Evolutionary conservation across 176 grass and related monocot species (phyloP).

Genomic region (Paspalum notatum): DNA sequence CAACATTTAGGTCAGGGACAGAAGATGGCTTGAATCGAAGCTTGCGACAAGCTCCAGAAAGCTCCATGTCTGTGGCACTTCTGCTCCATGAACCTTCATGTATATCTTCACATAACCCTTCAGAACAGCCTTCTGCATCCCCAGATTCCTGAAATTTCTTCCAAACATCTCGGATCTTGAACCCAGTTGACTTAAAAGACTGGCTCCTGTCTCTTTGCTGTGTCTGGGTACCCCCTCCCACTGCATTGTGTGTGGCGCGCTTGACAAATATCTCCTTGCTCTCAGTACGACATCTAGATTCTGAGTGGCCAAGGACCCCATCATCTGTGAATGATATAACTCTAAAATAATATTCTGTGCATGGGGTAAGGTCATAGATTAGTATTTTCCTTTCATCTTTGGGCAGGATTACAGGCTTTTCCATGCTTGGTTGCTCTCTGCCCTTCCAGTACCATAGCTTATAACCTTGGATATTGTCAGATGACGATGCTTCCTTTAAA

Average conservation of each 20-base stretch:
- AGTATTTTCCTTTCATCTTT: constrained; percentile 90
- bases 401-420: constrained; percentile 61
- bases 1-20: constrained; percentile 84
- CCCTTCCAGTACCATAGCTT: constrained; percentile 94
- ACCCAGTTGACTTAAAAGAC: constrained; percentile 68
- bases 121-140: constrained; percentile 67
- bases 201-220: constrained; percentile 55
- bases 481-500: constrained; percentile 66
- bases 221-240: constrained; percentile 35
- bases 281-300: constrained; percentile 86
- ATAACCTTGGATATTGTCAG: constrained; percentile 73
- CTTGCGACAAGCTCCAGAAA: constrained; percentile 63
- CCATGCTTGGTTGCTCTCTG: constrained; percentile 59
- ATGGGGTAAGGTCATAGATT: constrained; percentile 77
- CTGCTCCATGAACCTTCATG: constrained; percentile 72
- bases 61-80: constrained; percentile 52
- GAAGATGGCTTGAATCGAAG: constrained; percentile 72
- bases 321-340: constrained; percentile 87
- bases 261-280: constrained; percentile 70
- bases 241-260: constrained; percentile 40
- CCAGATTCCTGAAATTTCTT: constrained; percentile 67
- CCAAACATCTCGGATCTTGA: constrained; percentile 79
- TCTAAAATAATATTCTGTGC: constrained; percentile 94
- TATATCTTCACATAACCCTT: constrained; percentile 55
- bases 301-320: constrained; percentile 86